Evolutionary conservation across 208 protist species (phyloP).

Genomic region (Blechomonas ayalai): DNA sequence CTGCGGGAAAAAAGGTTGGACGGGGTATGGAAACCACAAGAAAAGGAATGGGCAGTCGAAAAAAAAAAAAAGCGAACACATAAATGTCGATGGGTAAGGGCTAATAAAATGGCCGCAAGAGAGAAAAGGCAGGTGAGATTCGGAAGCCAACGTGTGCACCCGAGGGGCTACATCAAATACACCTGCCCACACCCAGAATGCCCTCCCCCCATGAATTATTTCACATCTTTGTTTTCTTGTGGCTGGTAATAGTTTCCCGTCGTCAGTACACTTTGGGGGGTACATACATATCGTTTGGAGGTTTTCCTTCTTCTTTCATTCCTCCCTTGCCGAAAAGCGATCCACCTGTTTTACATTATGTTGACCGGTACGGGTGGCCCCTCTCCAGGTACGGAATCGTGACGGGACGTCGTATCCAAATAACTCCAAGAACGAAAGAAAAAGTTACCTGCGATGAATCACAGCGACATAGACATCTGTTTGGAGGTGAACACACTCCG

Average conservation of each 20-base stretch:
- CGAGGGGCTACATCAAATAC: too few relatives aligned
- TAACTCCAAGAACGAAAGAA: neutral
- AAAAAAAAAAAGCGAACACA: neutral
- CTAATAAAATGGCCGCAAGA: neutral
- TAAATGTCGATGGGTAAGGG: constrained; percentile 10
- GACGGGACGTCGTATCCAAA: neutral
- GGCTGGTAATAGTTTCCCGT: too few relatives aligned
- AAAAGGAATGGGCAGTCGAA: neutral
- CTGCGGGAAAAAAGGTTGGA: too few relatives aligned
- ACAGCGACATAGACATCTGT: too few relatives aligned
- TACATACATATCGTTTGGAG: neutral
- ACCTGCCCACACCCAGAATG: too few relatives aligned
- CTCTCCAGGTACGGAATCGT: neutral
- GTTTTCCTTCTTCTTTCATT: constrained; percentile 2
- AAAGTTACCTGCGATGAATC: too few relatives aligned
- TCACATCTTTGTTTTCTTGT: too few relatives aligned
- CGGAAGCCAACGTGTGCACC: too few relatives aligned
- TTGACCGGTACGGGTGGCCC: neutral
- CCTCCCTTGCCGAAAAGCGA: neutral
- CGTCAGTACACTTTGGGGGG: neutral
- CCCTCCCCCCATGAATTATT: too few relatives aligned
- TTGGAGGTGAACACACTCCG: too few relatives aligned
- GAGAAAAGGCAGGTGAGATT: neutral
- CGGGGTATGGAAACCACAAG: too few relatives aligned
- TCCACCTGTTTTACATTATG: too few relatives aligned